phyloP scores from a whole-genome alignment of 2,329 filamentous ascomycete genomes.

The Daldinia eschscholtzii region DNA sequence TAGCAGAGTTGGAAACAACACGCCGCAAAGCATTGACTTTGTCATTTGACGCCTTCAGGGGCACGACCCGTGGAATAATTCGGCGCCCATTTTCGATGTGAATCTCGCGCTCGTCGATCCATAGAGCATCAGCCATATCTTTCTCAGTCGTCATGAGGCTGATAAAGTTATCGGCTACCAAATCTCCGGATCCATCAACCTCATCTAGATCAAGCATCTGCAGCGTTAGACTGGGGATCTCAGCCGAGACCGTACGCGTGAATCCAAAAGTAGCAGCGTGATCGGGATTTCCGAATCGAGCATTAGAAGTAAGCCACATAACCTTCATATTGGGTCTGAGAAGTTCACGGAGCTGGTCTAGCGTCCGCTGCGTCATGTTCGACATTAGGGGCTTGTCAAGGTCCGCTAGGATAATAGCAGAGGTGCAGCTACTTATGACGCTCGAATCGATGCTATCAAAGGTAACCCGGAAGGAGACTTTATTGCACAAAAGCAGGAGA shows the following conservation, averaged over 20 bases:
- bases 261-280: conserved; percentile 51
- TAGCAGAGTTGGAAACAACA: conserved; percentile 50
- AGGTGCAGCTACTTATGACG: conserved; percentile 47
- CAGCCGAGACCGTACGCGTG: conserved; percentile 50
- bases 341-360: conserved; percentile 48
- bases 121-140: conserved; percentile 39
- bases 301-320: conserved; percentile 48
- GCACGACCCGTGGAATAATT: conserved; percentile 56
- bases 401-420: conserved; percentile 55
- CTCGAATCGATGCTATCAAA: conserved; percentile 49
- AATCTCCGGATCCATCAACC: conserved; percentile 12
- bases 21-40: conserved; percentile 56
- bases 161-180: conserved; percentile 43
- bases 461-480: conserved; percentile 36
- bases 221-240: conserved; percentile 47
- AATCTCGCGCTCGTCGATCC: conserved; percentile 56
- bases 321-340: conserved; percentile 44
- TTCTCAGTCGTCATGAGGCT: conserved; percentile 21
- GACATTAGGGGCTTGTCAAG: conserved; percentile 54
- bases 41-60: conserved; percentile 56
- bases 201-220: conserved; percentile 50
- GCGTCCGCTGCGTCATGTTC: conserved; percentile 51
- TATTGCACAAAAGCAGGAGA: conserved; percentile 44
- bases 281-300: conserved; percentile 43
- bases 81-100: conserved; percentile 53